Base-by-base conservation (phyloP, 2,329 filamentous ascomycete genomes). In the Colletotrichum somersetense region DNA sequence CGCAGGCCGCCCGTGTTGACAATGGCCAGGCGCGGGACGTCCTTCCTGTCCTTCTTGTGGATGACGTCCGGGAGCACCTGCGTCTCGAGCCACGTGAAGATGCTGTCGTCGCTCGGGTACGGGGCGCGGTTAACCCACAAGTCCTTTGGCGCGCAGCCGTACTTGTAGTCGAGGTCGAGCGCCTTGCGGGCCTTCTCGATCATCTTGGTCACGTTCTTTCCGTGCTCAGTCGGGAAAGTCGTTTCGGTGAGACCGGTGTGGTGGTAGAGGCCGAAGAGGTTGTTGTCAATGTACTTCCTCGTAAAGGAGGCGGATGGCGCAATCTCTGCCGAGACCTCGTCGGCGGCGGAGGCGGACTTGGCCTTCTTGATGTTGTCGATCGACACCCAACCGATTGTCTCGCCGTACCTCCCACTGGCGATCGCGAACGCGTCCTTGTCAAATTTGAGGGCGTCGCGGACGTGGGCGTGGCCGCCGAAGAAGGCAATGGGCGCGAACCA, bases 311-410 rank as follows among this genome's bases (percentile, higher is more conserved):
- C 83, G 0, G 79, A 77, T 14, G 59, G 6, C 5, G 61, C 61
- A 10, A 78, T 76, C 5, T 80, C 75, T 0, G 82, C 69, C 6
- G 80, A 78, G 1, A 78, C 67, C 0, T 78, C 76, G 3, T 77
- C 79, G 23, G 38, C 16, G 16, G 35, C 35, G 14, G 38, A 23
- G 64, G 74, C 66, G 74, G 71, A 75, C 46, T 76, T 75, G 61
- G 79, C 77, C 72, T 79, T 80, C 75, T 83, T 84, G 66, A 89
- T 76, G 42, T 94, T 94, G 68, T 92, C 88, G 57, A 98, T 90
- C 0, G 95, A 97, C 89, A 96, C 91, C 88, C 96, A 98, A 2
- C 96, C 96, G 62, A 98, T 91, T 0, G 96, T 98, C 84, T 98
- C 96, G 85, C 98, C 92, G 81, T 98, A 98, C 0, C 96, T 89